These are phyloP conservation scores for Pleomassaria siparia DNA, from an alignment of 2,329 filamentous ascomycete species.

Conservation along the genomic window DNA sequence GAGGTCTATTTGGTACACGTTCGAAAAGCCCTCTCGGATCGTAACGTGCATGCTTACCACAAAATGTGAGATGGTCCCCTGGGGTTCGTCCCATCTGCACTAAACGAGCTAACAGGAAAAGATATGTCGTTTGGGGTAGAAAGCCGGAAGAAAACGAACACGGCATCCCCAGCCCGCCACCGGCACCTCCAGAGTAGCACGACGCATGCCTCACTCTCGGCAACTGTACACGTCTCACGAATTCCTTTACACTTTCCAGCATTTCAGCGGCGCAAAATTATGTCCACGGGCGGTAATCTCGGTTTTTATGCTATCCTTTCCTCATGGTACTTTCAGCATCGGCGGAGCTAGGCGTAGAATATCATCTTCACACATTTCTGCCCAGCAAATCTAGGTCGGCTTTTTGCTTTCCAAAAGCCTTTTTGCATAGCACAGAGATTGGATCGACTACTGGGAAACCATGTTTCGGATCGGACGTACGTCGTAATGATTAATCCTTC, in stretches of 20 bases:
- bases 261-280: slow-evolving; percentile 24
- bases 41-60: slow-evolving; percentile 46
- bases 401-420: slow-evolving; percentile 12
- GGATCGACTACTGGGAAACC: not conserved
- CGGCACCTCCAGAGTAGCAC: slow-evolving; percentile 3
- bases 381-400: slow-evolving; percentile 9
- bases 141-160: slow-evolving; percentile 18
- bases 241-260: slow-evolving; percentile 17
- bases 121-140: slow-evolving; percentile 20
- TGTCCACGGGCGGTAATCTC: slow-evolving; percentile 6
- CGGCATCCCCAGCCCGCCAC: slow-evolving; percentile 12
- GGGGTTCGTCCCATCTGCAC: not conserved
- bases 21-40: slow-evolving; percentile 42
- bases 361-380: slow-evolving; percentile 8
- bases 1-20: slow-evolving; percentile 49
- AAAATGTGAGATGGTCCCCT: slow-evolving; percentile 40
- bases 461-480: not conserved
- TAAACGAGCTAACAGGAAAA: slow-evolving; percentile 4
- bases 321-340: slow-evolving; percentile 11
- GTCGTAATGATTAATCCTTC: slow-evolving; percentile 1
- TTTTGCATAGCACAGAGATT: slow-evolving; percentile 4
- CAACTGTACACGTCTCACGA: slow-evolving; percentile 15
- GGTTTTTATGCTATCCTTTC: slow-evolving; percentile 8
- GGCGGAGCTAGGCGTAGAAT: slow-evolving; percentile 17
- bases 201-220: not conserved